A percentile compares a stretch with the other conserved stretches of the same genome.
phyloP scores from a whole-genome alignment of 345 rosid species.

The Corchorus olitorius region DNA sequence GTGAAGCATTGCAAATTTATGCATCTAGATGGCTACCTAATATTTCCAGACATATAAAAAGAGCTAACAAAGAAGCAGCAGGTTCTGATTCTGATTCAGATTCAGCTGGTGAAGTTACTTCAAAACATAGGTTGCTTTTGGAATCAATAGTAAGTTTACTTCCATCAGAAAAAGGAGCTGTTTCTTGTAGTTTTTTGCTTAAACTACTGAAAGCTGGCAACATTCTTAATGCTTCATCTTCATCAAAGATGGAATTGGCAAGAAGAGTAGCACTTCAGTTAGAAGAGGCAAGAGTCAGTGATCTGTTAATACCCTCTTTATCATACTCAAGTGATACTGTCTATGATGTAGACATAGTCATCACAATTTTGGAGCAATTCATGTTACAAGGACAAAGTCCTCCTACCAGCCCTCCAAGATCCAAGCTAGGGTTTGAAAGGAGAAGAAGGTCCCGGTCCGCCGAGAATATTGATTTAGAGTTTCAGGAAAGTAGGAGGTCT shows the following conservation, averaged over 20 bases:
- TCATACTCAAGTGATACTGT: slow-evolving; percentile 45
- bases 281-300: slow-evolving; percentile 82
- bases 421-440: slow-evolving; percentile 69
- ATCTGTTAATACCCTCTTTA: slow-evolving; percentile 72
- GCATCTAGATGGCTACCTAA: slow-evolving; percentile 87
- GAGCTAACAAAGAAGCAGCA: slow-evolving; percentile 32
- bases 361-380: slow-evolving; percentile 79
- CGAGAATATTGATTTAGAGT: slow-evolving; percentile 77
- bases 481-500: slow-evolving; percentile 89
- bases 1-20: slow-evolving; percentile 82
- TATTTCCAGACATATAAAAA: slow-evolving; percentile 47
- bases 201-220: slow-evolving; percentile 85
- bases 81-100: slow-evolving; percentile 72
- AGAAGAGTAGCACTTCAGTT: slow-evolving; percentile 81
- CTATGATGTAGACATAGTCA: slow-evolving; percentile 79
- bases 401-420: slow-evolving; percentile 83
- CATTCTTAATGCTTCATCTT: slow-evolving; percentile 65
- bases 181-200: slow-evolving; percentile 81
- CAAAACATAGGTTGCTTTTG: slow-evolving; percentile 73
- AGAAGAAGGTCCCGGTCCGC: slow-evolving; percentile 94
- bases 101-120: slow-evolving; percentile 43
- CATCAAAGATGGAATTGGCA: slow-evolving; percentile 80
- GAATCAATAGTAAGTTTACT: slow-evolving; percentile 87
- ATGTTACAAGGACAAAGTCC: slow-evolving; percentile 94
- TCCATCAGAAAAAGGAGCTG: slow-evolving; percentile 78